Evolutionary conservation across 1,284 basidiomycete genomes (phyloP), one percentile per base, ranked within the genome.

Genomic region (Pseudozyma sp.): DNA sequence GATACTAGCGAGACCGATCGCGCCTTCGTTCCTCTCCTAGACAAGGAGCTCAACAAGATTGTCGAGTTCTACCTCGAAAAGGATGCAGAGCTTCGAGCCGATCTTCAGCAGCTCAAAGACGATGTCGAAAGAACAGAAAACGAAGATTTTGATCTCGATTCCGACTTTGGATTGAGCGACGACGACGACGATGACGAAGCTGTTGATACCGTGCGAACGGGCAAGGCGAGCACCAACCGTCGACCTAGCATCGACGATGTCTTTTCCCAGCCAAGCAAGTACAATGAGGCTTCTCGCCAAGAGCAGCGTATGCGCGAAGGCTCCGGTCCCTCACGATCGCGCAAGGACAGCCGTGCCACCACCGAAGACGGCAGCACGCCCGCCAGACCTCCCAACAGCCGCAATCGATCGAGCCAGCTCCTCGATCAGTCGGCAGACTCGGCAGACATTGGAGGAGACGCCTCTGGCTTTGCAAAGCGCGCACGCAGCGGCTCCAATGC

Each of bases 11-110:
- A 83, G 10, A 71, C 82, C 14, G 81, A 84, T 31, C 62, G 63
- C 9, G 47, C 70, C 43, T 84, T 84, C 59, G 53, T 82, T 4
- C 75, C 77, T 7, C 87, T 94, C 0, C 88, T 97, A 35, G 92
- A 97, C 84, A 87, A 89, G 62, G 94, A 99, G 81, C 87, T 96
- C 44, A 86, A 88, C 81, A 98, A 96, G 87, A 91, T 98, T 24
- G 87, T 87, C 34, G 70, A 87, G 0, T 98, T 98, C 84, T 98
- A 97, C 85, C 88, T 89, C 54, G 35, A 54, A 17, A 83, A 84
- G 60, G 81, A 86, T 7, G 88, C 87, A 42, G 92, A 94, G 63
- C 63, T 84, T 8, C 45, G 37, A n/a, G 62, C 47, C 31, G 74
- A 79, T 24, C 63, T 82, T 2, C 67, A 62, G 19, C 48, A 56